Percentiles rank a stretch among this genome's conserved stretches.
Conservation (phyloP, 805 yeast species). For the Aciculoconidium aculeatum region DNA sequence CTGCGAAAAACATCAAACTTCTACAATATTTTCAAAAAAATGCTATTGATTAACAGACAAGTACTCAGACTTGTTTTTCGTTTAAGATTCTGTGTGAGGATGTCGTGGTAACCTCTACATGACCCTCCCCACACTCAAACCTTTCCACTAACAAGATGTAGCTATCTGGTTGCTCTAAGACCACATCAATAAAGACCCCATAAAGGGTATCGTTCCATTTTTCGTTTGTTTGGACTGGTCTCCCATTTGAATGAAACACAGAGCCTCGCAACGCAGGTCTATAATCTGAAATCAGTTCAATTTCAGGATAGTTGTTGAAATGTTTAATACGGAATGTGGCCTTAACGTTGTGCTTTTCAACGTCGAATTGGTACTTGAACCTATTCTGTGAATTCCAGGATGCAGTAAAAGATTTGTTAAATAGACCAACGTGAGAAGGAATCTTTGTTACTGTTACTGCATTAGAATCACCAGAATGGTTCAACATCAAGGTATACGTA, state of each 20-base stretch:
- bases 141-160: constrained; percentile 43
- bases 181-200: constrained; percentile 37
- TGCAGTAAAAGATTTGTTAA: constrained; percentile 16
- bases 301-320: constrained; percentile 8
- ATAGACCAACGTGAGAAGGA: constrained; percentile 31
- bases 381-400: constrained; percentile 39
- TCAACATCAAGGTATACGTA: constrained; percentile 26
- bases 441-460: no score
- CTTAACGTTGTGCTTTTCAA: constrained; percentile 14
- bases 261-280: constrained; percentile 45
- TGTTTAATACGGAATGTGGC: constrained; percentile 23
- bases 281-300: constrained; percentile 20
- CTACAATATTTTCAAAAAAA: no score
- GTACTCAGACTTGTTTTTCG: no score
- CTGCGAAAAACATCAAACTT: no score
- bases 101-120: no score
- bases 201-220: constrained; percentile 37
- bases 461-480: constrained; percentile 17
- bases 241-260: constrained; percentile 26
- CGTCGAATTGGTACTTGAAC: constrained; percentile 24
- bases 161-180: constrained; percentile 17
- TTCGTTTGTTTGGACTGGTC: constrained; percentile 29
- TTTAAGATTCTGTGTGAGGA: no score
- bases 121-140: constrained; percentile 45
- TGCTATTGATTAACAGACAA: no score